Conservation (phyloP, 441 rosid species). For the Bocquillonia castaneifolia region DNA sequence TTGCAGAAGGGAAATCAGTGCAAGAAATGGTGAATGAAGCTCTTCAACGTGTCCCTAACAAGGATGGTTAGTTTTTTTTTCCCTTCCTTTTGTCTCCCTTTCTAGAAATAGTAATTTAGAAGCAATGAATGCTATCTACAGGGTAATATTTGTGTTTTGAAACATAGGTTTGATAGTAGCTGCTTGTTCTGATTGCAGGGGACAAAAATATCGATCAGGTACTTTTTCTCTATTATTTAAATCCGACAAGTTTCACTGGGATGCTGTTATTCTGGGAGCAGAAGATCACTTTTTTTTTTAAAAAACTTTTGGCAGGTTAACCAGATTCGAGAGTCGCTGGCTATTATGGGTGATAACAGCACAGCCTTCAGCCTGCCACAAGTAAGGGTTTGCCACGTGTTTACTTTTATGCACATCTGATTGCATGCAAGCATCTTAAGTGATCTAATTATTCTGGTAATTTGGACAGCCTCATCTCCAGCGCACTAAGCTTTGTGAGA, state of each 20-base stretch:
- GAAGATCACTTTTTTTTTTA: constrained; percentile 17
- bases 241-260: constrained; percentile 16
- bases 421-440: constrained; percentile 7
- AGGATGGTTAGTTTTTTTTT: constrained; percentile 53
- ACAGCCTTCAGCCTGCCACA: constrained; percentile 98
- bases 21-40: constrained; percentile 97
- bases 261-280: constrained; percentile 20
- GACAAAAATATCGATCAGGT: constrained; percentile 88
- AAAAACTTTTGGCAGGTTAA: constrained; percentile 59
- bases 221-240: constrained; percentile 26
- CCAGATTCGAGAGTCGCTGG: constrained; percentile 89
- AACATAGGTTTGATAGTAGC: constrained; percentile 23
- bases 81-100: background rate
- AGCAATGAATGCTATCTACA: constrained; percentile 20
- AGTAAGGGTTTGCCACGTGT: constrained; percentile 39
- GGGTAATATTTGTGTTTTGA: constrained; percentile 18
- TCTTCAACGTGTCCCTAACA: constrained; percentile 79
- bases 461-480: constrained; percentile 86
- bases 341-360: constrained; percentile 95
- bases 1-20: constrained; percentile 86
- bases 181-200: constrained; percentile 57
- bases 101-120: constrained; percentile 1
- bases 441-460: constrained; percentile 26
- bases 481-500: constrained; percentile 94
- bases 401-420: constrained; percentile 12